Base-by-base conservation (phyloP, 2,329 filamentous ascomycete genomes). In the Aureobasidium subglaciale region DNA sequence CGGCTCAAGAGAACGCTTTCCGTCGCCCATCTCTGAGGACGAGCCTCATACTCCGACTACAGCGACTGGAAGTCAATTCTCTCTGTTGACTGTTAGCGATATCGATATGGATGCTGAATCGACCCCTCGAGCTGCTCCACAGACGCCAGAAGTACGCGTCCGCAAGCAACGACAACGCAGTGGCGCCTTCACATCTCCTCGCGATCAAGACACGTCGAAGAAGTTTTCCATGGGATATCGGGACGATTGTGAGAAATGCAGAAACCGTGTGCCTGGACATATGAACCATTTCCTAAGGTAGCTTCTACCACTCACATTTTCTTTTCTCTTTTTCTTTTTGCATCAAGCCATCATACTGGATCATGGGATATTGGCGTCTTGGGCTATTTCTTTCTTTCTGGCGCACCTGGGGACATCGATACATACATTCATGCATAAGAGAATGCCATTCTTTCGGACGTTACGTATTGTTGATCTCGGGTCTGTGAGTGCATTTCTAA, bases 201-300 rank as follows among this genome's bases (percentile, higher is more conserved):
- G 54, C 7, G 50, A 54, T 24, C 27, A 38, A n/a, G 50, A 54
- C n/a, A n/a, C 49, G 16, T 50, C 59, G 38, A 60, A 57, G 45
- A 56, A 43, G 45, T 59, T 60, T 20, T 55, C 71, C 58, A 76
- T 78, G 71, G 75, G 75, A 13, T 78, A 72, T 59, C 65, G 75
- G 25, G 70, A 75, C 10, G 75, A 78, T 59, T 78, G 75, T 60
- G 73, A 76, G 43, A 78, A 77, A 63, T 78, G 75, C 60, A 66
- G 68, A 54, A 64, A 68, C 58, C 64, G 70, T 54, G 71, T 78
- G n/a, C 75, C 75, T 1, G 75, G 75, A 1, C 75, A 78, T 57
- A 76, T 76, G 66, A 74, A 74, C 56, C 75, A 78, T 60, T 76
- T 76, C 57, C 58, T 74, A 16, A 61, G 55, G 25, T 52, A 52